Conservation (phyloP, 345 rosid genomes). For the Triadica sebifera region DNA sequence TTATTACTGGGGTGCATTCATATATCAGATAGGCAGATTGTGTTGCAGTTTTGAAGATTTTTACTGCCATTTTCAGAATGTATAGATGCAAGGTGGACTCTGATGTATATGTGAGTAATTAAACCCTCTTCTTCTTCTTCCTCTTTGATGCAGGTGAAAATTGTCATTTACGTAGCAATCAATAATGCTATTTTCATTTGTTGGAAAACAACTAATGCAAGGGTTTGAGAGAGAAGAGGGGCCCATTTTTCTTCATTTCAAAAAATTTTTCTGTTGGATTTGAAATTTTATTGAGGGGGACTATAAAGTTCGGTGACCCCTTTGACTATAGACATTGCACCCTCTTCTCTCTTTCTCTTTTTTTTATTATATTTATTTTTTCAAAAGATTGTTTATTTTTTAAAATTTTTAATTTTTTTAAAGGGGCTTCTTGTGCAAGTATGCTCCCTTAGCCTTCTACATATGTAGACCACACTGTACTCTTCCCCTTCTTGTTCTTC, state of each 20-base stretch:
- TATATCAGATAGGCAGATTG: too few relatives aligned
- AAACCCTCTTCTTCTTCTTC: too few relatives aligned
- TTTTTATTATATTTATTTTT: conserved; percentile 9
- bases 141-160: background rate
- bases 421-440: background rate
- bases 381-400: conserved; percentile 2
- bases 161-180: conserved; percentile 3
- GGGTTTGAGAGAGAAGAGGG: conserved; percentile 30
- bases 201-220: background rate
- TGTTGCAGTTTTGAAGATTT: too few relatives aligned
- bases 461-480: conserved; percentile 7
- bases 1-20: too few relatives aligned
- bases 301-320: conserved; percentile 39
- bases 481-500: conserved; percentile 7
- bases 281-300: conserved; percentile 50
- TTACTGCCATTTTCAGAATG: too few relatives aligned
- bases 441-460: background rate
- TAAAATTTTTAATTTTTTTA: conserved; percentile 1
- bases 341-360: conserved; percentile 20
- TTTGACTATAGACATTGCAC: conserved; percentile 37
- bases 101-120: too few relatives aligned
- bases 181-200: background rate
- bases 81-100: too few relatives aligned
- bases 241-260: conserved; percentile 40
- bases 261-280: conserved; percentile 34